Base-by-base conservation (phyloP, 352 stramenopile genomes). In the Phytophthora nicotianae region DNA sequence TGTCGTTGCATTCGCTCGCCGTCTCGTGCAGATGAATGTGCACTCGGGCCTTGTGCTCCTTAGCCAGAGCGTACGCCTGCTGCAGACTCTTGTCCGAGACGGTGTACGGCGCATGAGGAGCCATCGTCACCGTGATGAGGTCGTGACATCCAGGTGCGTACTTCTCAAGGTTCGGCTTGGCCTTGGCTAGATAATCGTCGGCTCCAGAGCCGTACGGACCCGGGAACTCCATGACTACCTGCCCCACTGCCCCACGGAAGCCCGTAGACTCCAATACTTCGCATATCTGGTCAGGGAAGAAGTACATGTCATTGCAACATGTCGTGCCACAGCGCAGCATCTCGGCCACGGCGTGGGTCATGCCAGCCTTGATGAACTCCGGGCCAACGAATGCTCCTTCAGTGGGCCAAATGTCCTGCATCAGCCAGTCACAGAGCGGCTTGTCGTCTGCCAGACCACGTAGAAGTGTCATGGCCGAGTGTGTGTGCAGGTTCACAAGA, bases 291-390 rank as follows among this genome's bases (percentile, higher is more conserved):
- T 87, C 63, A 0, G 83, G 72, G 63, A 93, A 96, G 65, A 95
- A 96, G 79, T 95, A 97, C 90, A 97, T 97, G 72, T 97, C 89
- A 53, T 96, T 96, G 69, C 84, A 94, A 68, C 89, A 97, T 14
- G 90, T 97, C 23, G 87, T 96, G 27, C 90, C 90, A 38, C 79
- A 68, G 17, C 86, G 81, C n/a, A 97, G 80, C 81, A 96, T 95
- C 76, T 97, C 90, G n/a, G 89, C 89, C 5, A 78, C 79, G 2
- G 88, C 88, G 46, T 95, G 83, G 16, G 72, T 75, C 61, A 86
- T 88, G 38, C 85, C 89, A 42, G 90, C 80, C 11, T 66, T 62
- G 17, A 96, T 71, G 58, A 96, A 97, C 14, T 86, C 79, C 3
- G 79, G 74, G 20, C 61, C 67, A 2, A 97, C 79, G 49, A 94